Percentiles rank a stretch among this genome's conserved stretches.
phyloP scores from a whole-genome alignment of 257 asterid genomes.

The Primulina eburnea region DNA sequence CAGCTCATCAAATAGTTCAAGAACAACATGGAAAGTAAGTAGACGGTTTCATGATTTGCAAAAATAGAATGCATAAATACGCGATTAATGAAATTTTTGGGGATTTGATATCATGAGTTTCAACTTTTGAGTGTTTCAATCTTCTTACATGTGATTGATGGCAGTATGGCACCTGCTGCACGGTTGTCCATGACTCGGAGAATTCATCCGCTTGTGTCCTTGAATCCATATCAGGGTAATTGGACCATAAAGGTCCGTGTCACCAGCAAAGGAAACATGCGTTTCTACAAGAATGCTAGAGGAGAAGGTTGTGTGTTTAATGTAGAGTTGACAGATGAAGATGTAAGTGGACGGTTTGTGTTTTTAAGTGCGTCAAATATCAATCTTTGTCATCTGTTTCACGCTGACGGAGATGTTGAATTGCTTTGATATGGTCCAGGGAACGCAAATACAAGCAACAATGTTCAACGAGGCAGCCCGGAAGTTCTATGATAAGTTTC shows the following conservation, averaged over 20 bases:
- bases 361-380: neutral
- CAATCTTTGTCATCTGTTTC: neutral
- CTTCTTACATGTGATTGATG: conserved; percentile 12
- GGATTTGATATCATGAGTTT: neutral
- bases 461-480: conserved; percentile 93
- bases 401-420: neutral
- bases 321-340: conserved; percentile 92
- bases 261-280: conserved; percentile 75
- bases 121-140: neutral
- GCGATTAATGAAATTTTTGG: neutral
- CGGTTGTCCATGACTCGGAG: conserved; percentile 86
- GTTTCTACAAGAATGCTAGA: conserved; percentile 69
- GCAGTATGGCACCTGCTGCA: conserved; percentile 80
- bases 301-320: conserved; percentile 99
- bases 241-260: conserved; percentile 92
- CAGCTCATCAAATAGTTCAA: conserved; percentile 80
- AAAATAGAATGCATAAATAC: neutral
- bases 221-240: conserved; percentile 88
- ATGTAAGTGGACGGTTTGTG: conserved; percentile 45
- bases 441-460: conserved; percentile 98
- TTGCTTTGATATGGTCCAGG: conserved; percentile 42
- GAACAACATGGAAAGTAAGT: conserved; percentile 82
- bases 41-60: neutral
- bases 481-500: conserved; percentile 81
- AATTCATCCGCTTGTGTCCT: conserved; percentile 78